Percentiles rank a stretch among this genome's conserved stretches.
These are phyloP conservation scores for Plasmodium yoelii DNA, from an alignment of 169 alveolate genomes.

Conservation along the genomic window DNA sequence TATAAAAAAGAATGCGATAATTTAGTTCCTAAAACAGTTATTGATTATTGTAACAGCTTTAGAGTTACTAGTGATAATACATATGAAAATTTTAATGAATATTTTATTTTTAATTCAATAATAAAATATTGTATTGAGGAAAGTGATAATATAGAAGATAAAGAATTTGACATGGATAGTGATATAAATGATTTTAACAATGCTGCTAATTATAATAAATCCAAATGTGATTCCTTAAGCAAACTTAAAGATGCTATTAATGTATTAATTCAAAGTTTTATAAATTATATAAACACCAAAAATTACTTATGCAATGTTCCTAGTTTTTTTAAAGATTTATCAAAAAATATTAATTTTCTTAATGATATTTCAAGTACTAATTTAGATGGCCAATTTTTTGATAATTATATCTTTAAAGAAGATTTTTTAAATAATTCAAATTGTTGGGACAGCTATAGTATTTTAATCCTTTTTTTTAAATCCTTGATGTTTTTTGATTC, in stretches of 20 bases:
- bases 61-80: constrained; percentile 22
- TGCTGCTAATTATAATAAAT: constrained; percentile 11
- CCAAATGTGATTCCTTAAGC: constrained; percentile 9
- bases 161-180: constrained; percentile 10
- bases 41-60: constrained; percentile 63
- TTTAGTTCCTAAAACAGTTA: constrained; percentile 55
- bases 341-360: constrained; percentile 23
- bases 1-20: constrained; percentile 65
- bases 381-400: constrained; percentile 36
- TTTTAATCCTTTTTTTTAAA: constrained; percentile 66
- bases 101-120: constrained; percentile 30
- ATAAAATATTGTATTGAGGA: constrained; percentile 43
- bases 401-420: constrained; percentile 23
- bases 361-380: constrained; percentile 20
- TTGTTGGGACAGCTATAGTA: constrained; percentile 41
- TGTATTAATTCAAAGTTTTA: constrained; percentile 36
- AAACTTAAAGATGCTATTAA: constrained; percentile 36
- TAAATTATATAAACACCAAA: constrained; percentile 38
- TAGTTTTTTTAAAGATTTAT: constrained; percentile 31
- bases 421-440: constrained; percentile 36
- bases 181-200: constrained; percentile 10
- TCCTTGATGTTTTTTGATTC: constrained; percentile 60
- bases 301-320: constrained; percentile 28
- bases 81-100: constrained; percentile 47
- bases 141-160: constrained; percentile 57